Percentiles rank a stretch among this genome's conserved stretches.
phyloP scores from a whole-genome alignment of 805 yeast species.

The Yamadazyma paraphyllophila region DNA sequence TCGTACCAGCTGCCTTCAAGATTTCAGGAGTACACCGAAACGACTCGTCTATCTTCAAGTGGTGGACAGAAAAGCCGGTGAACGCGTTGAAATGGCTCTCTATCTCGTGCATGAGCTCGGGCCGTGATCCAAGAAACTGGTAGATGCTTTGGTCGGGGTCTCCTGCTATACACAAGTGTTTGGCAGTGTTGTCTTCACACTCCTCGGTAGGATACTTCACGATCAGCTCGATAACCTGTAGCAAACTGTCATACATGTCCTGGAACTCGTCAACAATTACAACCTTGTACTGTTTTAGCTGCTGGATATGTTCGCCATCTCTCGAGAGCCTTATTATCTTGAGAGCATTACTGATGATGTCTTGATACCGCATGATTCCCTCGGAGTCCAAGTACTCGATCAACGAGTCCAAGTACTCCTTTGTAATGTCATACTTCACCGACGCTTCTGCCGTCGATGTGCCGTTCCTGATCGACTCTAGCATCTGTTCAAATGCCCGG shows the following conservation, averaged over 20 bases:
- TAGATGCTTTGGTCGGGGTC: conserved; percentile 72
- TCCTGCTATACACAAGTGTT: conserved; percentile 67
- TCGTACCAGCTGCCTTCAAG: conserved; percentile 38
- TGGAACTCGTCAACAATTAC: conserved; percentile 73
- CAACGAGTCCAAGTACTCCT: conserved; percentile 26
- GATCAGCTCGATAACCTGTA: conserved; percentile 40
- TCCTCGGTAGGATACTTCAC: conserved; percentile 34
- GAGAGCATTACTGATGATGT: conserved; percentile 32
- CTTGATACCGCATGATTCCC: conserved; percentile 36
- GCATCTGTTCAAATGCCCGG: conserved; percentile 21
- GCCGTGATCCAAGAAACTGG: conserved; percentile 58
- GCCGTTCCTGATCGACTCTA: conserved; percentile 22
- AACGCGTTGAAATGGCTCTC: conserved; percentile 2
- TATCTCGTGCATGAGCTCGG: conserved; percentile 28
- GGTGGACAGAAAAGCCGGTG: conserved; percentile 20
- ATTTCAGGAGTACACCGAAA: conserved; percentile 65
- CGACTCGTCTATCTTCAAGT: conserved; percentile 47
- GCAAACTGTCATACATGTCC: conserved; percentile 56
- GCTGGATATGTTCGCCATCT: conserved; percentile 5
- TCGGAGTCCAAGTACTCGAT: conserved; percentile 28
- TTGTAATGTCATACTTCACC: conserved; percentile 20
- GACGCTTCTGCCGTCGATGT: conserved; percentile 23
- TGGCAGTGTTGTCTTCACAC: conserved; percentile 15
- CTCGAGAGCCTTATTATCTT: conserved; percentile 25
- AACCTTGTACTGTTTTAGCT: conserved; percentile 25